Conservation (phyloP, 129 eudicot species). For the Rutidosis leptorrhynchoides region DNA sequence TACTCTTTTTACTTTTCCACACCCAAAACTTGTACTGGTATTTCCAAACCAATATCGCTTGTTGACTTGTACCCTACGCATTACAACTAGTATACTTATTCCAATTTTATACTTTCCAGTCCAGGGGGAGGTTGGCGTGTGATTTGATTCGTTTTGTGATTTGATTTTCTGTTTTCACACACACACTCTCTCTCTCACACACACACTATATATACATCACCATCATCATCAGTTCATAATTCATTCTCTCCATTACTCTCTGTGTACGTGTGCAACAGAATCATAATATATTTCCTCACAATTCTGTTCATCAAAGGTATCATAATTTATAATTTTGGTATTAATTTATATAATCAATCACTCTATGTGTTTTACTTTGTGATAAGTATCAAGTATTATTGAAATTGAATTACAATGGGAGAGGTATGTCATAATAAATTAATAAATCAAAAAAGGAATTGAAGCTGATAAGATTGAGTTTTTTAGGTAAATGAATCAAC, state of each 20-base stretch:
- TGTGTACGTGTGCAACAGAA: too few relatives aligned
- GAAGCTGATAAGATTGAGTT: conserved; percentile 40
- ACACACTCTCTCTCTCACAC: not conserved
- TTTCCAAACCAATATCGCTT: not conserved
- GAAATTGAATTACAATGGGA: conserved; percentile 15
- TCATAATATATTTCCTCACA: not conserved
- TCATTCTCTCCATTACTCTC: too few relatives aligned
- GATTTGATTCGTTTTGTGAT: not conserved
- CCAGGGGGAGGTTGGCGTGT: not conserved
- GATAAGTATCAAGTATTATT: too few relatives aligned
- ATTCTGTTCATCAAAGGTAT: not conserved
- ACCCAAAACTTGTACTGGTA: not conserved
- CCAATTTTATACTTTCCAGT: not conserved
- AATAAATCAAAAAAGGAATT: conserved; percentile 25
- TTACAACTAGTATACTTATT: not conserved
- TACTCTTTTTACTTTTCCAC: conserved; percentile 7
- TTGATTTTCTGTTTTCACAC: not conserved
- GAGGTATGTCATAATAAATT: conserved; percentile 5
- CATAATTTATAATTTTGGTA: not conserved
- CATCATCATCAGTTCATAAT: not conserved
- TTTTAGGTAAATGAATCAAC: conserved; percentile 31
- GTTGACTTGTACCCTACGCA: not conserved
- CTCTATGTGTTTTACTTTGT: too few relatives aligned
- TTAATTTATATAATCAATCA: too few relatives aligned
- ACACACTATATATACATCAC: too few relatives aligned